These are phyloP conservation scores for Deuterostichococcus epilithicus DNA, from an alignment of 139 green algal genomes.

Conservation along the genomic window DNA sequence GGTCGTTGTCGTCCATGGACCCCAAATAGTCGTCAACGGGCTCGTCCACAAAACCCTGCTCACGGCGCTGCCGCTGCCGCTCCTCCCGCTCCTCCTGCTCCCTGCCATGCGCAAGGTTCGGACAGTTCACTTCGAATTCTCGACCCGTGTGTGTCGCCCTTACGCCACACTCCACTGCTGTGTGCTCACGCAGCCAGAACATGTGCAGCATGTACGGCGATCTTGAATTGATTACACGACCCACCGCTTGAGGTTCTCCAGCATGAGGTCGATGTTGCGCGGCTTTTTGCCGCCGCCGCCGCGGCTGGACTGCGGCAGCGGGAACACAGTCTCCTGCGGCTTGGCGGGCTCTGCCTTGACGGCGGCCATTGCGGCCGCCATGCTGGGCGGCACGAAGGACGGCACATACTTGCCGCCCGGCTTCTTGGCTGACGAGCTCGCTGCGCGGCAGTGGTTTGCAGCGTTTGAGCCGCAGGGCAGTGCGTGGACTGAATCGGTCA, in stretches of 20 bases:
- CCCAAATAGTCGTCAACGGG: slow-evolving; percentile 13
- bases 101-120: slow-evolving; percentile 33
- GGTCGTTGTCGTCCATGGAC: slow-evolving; percentile 64
- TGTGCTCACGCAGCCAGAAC: neutral
- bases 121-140: neutral
- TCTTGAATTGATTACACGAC: too few relatives aligned
- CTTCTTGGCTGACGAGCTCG: slow-evolving; percentile 12
- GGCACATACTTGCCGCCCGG: slow-evolving; percentile 60
- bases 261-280: slow-evolving; percentile 83
- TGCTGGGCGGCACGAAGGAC: slow-evolving; percentile 62
- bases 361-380: slow-evolving; percentile 35
- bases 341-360: neutral
- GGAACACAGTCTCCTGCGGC: slow-evolving; percentile 25
- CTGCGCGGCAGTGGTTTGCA: neutral
- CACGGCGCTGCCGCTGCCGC: slow-evolving; percentile 22
- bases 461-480: neutral
- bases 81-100: slow-evolving; percentile 79
- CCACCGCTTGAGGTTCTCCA: slow-evolving; percentile 85
- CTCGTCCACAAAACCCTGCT: slow-evolving; percentile 1
- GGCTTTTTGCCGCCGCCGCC: slow-evolving; percentile 45
- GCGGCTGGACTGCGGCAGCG: slow-evolving; percentile 9
- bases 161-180: neutral
- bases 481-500: neutral
- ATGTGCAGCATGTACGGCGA: too few relatives aligned
- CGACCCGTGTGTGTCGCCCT: too few relatives aligned